Evolutionary conservation across 805 yeast species (phyloP).

Genomic region (Ogataea nakhonphanomensis): DNA sequence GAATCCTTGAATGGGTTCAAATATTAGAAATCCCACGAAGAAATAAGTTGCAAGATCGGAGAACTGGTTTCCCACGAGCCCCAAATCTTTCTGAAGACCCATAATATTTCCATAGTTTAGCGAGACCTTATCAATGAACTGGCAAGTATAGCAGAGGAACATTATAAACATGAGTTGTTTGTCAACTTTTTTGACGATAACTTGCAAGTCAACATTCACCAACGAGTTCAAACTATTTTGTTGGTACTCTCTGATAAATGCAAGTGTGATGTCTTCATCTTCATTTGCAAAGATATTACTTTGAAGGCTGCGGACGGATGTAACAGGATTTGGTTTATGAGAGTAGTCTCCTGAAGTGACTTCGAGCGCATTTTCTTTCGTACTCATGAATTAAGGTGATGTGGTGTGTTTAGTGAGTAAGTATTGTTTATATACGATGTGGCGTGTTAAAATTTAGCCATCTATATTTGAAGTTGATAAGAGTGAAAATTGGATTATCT

Average conservation of each 20-base stretch:
- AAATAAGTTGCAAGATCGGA: slow-evolving; percentile 34
- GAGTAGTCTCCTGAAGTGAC: neutral
- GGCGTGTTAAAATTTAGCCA: neutral
- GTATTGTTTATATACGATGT: too few species aligned
- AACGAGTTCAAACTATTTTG: slow-evolving; percentile 1
- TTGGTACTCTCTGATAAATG: slow-evolving; percentile 12
- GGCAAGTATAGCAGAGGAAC: slow-evolving; percentile 49
- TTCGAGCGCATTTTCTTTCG: neutral
- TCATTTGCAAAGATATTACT: slow-evolving; percentile 15
- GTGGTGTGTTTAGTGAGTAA: too few species aligned
- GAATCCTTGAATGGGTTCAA: slow-evolving; percentile 47
- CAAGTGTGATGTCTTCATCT: slow-evolving; percentile 12
- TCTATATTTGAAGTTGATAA: neutral
- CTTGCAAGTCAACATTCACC: slow-evolving; percentile 4
- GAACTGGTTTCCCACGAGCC: slow-evolving; percentile 41
- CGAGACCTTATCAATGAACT: slow-evolving; percentile 56
- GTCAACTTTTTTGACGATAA: slow-evolving; percentile 42
- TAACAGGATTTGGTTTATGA: slow-evolving; percentile 1
- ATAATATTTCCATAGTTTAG: slow-evolving; percentile 50
- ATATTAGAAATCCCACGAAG: slow-evolving; percentile 55
- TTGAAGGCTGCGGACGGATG: slow-evolving; percentile 8
- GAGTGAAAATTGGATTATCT: neutral
- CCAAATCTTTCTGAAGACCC: slow-evolving; percentile 47
- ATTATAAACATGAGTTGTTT: slow-evolving; percentile 45
- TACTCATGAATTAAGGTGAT: neutral